phyloP scores from a whole-genome alignment of 2,329 filamentous ascomycete genomes.

The Ascochyta rabiei region DNA sequence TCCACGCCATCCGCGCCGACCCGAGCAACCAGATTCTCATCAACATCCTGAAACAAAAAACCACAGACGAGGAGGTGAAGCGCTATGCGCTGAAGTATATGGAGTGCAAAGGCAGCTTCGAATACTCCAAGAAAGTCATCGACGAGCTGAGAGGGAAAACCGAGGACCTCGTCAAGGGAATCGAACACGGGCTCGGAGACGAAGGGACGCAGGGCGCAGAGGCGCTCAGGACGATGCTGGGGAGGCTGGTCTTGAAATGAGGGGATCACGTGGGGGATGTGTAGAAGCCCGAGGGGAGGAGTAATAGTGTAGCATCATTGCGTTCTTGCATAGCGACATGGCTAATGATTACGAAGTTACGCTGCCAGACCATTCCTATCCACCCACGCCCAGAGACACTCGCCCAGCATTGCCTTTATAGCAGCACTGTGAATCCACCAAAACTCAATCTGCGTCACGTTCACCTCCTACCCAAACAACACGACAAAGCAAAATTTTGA shows the following conservation, averaged over 20 bases:
- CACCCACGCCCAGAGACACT: no score
- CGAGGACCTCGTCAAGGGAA: slow-evolving; percentile 50
- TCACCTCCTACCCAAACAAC: no score
- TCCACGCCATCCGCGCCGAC: slow-evolving; percentile 85
- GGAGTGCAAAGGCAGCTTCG: slow-evolving; percentile 87
- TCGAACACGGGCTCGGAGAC: slow-evolving; percentile 47
- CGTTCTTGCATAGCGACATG: slow-evolving; percentile 5
- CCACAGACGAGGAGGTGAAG: slow-evolving; percentile 85
- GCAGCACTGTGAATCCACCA: no score
- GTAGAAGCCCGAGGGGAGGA: background rate
- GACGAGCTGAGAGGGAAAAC: slow-evolving; percentile 53
- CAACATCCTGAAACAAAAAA: slow-evolving; percentile 92
- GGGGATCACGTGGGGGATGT: accelerated
- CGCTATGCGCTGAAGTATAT: slow-evolving; percentile 89
- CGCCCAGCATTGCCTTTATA: no score
- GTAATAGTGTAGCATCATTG: background rate
- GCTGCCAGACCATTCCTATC: background rate
- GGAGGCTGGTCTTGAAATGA: slow-evolving; percentile 45
- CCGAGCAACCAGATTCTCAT: slow-evolving; percentile 78
- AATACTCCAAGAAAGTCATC: slow-evolving; percentile 73
- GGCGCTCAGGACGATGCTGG: slow-evolving; percentile 50
- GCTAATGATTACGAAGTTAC: slow-evolving; percentile 10
- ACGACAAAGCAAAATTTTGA: no score
- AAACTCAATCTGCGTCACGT: no score
- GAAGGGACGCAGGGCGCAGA: slow-evolving; percentile 47